Percentiles rank a stretch among this genome's conserved stretches.
Conservation (phyloP, 257 asterid genomes). For the Thymus mandschuricus region DNA sequence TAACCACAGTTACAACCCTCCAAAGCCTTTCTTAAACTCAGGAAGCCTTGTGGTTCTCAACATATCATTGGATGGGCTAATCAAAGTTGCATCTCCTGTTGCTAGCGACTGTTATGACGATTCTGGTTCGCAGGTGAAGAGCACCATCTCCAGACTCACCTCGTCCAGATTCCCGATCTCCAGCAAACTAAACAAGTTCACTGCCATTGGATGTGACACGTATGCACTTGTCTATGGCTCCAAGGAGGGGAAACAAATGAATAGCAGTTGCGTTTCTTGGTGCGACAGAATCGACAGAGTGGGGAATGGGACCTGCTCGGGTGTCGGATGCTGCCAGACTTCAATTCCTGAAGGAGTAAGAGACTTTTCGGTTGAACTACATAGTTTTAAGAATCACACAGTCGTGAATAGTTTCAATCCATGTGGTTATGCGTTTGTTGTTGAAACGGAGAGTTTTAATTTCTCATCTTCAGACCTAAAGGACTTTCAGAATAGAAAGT, state of each 20-base stretch:
- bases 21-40: conserved; percentile 32
- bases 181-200: conserved; percentile 4
- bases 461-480: conserved; percentile 35
- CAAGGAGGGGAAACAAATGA: background rate
- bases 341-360: background rate
- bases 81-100: background rate
- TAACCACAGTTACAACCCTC: conserved; percentile 32
- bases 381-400: conserved; percentile 29
- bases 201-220: conserved; percentile 27
- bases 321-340: background rate
- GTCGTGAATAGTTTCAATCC: conserved; percentile 29
- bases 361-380: background rate
- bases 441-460: conserved; percentile 10
- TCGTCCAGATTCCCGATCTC: conserved; percentile 19
- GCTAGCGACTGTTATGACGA: conserved; percentile 21
- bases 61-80: background rate
- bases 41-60: background rate
- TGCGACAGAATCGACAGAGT: background rate
- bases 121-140: background rate
- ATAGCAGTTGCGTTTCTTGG: background rate
- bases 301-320: background rate
- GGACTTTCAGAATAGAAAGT: background rate
- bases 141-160: background rate
- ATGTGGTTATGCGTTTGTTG: conserved; percentile 44
- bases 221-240: conserved; percentile 26